Evolutionary conservation across 371 early-diverging fungal genomes (phyloP), one percentile per base, ranked within the genome.

Genomic region (Umbelopsis sp.): DNA sequence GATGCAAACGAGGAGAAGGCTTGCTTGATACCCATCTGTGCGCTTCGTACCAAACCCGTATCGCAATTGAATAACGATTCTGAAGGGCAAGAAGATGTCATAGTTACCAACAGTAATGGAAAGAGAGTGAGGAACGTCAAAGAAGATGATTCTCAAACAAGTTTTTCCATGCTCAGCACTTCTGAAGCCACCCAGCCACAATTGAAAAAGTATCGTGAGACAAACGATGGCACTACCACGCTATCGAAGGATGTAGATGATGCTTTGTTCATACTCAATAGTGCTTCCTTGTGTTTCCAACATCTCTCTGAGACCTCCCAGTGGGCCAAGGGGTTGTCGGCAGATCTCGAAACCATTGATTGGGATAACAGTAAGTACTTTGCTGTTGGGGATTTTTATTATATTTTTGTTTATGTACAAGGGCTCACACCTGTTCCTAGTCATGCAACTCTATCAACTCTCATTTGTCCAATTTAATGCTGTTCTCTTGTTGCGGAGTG

Each of bases 21-120:
- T 29, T 57, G 57, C 35, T 35, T 57, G 35, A 57, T 57, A 29
- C 57, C 57, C 35, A 57, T 57, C 7, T 57, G 57, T n/a, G 57
- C 57, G 4, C 57, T 57, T 6, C 48, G 48, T 7, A 48, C 4
- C 35, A 29, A 3, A 14, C 57, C 35, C 0, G 16, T 11, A 25
- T 29, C 37, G 6, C 57, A 57, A 18, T 7, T 14, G 38, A 18
- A 6, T 12, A 32, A 4, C 51, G 25, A 10, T 25, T 11, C 10
- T 0, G 25, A 51, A 51, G 20, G 4, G 22, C 51, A 18, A 25
- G 51, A 57, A 5, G 57, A 57, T 11, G 35, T 14, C 25, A 35
- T 11, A 3, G 16, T 57, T 1, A 57, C 29, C 4, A 57, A 57
- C 37, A 57, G 18, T 18, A 57, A 57, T 18, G 57, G 57, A 32